Conservation (phyloP, 1,284 basidiomycete genomes). For the Termitomyces sp. region DNA sequence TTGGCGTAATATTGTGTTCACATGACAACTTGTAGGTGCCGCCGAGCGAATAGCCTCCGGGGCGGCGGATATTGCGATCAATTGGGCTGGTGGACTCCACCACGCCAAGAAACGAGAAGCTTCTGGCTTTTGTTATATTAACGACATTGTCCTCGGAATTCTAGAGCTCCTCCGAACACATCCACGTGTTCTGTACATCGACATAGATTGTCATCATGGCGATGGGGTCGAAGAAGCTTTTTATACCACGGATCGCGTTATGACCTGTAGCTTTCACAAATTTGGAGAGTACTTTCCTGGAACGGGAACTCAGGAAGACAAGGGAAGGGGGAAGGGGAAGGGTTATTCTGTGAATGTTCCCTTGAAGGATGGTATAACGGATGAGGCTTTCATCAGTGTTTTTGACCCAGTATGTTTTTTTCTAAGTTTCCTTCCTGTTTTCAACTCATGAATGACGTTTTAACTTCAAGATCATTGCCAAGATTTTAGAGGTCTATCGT, state of each 20-base stretch:
- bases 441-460: neutral
- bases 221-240: conserved; percentile 99
- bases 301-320: conserved; percentile 84
- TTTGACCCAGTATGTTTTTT: conserved; percentile 86
- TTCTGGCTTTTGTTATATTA: conserved; percentile 96
- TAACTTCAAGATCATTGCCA: conserved; percentile 66
- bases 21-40: conserved; percentile 50
- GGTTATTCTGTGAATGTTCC: conserved; percentile 94
- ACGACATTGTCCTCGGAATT: conserved; percentile 91
- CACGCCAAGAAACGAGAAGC: conserved; percentile 98
- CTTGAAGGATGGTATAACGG: conserved; percentile 89
- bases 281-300: conserved; percentile 98
- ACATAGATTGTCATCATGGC: conserved; percentile 98
- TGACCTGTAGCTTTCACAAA: conserved; percentile 96
- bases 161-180: conserved; percentile 80
- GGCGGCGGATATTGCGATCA: conserved; percentile 87
- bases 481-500: conserved; percentile 86
- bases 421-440: neutral
- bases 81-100: conserved; percentile 97
- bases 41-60: conserved; percentile 81
- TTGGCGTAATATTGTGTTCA: neutral
- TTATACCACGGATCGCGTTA: conserved; percentile 94
- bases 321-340: conserved; percentile 81
- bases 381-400: conserved; percentile 76
- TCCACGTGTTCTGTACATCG: conserved; percentile 92